Percentiles rank a stretch among this genome's conserved stretches.
Conservation (phyloP, 805 yeast species). For the Myxozyma nipponensis region DNA sequence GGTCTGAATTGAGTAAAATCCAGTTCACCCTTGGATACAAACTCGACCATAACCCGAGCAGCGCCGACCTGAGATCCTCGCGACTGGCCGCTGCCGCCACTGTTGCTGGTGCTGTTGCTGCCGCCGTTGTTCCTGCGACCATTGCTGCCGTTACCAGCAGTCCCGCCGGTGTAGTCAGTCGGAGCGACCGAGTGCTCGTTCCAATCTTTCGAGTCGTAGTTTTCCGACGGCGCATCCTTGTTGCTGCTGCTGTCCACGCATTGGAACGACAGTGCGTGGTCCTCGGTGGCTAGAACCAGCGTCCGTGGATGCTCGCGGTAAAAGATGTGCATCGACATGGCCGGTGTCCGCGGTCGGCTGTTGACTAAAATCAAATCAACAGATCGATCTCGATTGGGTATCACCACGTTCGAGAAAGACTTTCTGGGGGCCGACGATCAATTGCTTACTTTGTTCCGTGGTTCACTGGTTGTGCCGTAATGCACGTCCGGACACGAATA, state of each 20-base stretch:
- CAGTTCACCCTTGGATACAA: constrained; percentile 41
- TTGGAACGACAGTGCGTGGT: constrained; percentile 55
- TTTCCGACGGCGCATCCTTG: background rate
- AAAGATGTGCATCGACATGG: constrained; percentile 52
- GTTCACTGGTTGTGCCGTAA: too few relatives aligned
- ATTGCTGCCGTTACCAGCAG: background rate
- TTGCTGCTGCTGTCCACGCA: constrained; percentile 24
- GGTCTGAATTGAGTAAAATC: constrained; percentile 40
- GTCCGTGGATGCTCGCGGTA: constrained; percentile 66
- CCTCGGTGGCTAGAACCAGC: constrained; percentile 59
- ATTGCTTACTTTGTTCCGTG: too few relatives aligned
- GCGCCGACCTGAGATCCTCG: constrained; percentile 3
- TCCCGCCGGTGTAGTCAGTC: background rate
- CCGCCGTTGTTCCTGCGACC: background rate
- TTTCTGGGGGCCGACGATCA: too few relatives aligned
- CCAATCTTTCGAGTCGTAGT: background rate
- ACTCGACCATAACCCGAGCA: constrained; percentile 43
- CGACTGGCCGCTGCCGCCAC: background rate
- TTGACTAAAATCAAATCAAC: too few relatives aligned
- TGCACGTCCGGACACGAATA: too few relatives aligned
- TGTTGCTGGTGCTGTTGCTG: background rate
- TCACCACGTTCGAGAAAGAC: too few relatives aligned
- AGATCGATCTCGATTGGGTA: too few relatives aligned
- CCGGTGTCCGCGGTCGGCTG: too few relatives aligned
- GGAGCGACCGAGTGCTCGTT: background rate